Conservation (phyloP, 2,329 filamentous ascomycete species). For the Ustilaginoidea virens region DNA sequence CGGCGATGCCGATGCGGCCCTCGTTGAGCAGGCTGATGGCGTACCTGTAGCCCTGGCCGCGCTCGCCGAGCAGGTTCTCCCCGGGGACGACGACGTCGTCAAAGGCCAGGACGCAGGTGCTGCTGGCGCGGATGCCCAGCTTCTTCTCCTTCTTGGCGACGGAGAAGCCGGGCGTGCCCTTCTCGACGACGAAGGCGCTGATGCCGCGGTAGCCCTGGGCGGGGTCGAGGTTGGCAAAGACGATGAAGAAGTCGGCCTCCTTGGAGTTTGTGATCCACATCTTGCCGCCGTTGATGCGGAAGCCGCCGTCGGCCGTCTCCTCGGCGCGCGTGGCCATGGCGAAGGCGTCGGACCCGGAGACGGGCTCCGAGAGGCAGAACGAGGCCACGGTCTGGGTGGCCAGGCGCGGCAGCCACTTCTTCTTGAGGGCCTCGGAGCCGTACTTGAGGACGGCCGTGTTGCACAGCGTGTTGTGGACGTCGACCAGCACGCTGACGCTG, state of each 20-base stretch:
- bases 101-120: conserved; percentile 93
- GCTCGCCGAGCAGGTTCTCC: conserved; percentile 74
- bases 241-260: conserved; percentile 90
- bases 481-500: conserved; percentile 84
- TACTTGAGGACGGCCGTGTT: conserved; percentile 87
- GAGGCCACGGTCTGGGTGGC: conserved; percentile 83
- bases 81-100: conserved; percentile 87
- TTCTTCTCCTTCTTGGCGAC: conserved; percentile 99
- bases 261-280: conserved; percentile 99
- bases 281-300: conserved; percentile 80
- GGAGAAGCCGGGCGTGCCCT: conserved; percentile 72
- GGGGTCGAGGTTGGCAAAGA: conserved; percentile 90
- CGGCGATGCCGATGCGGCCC: conserved; percentile 91
- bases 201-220: conserved; percentile 94
- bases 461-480: conserved; percentile 96
- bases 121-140: conserved; percentile 87
- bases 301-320: conserved; percentile 69
- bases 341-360: conserved; percentile 90
- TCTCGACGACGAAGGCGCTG: conserved; percentile 89
- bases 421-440: conserved; percentile 61
- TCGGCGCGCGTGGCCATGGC: conserved; percentile 82
- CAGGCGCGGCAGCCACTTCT: conserved; percentile 76
- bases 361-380: conserved; percentile 86
- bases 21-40: conserved; percentile 91
- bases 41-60: conserved; percentile 94